phyloP scores from a whole-genome alignment of 257 asterid species.

The Knoxia roxburghii region DNA sequence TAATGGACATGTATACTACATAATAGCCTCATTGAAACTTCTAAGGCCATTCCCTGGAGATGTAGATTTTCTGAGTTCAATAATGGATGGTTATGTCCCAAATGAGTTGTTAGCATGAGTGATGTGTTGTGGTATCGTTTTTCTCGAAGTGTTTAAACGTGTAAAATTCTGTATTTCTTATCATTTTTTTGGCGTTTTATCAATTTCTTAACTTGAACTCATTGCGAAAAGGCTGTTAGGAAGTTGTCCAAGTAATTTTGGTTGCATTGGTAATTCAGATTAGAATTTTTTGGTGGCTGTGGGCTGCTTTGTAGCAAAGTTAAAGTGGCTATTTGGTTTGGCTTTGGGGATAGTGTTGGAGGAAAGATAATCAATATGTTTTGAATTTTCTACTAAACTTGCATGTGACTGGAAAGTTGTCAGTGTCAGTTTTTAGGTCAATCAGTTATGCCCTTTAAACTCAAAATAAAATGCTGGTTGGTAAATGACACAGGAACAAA shows the following conservation, averaged over 20 bases:
- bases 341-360: neutral
- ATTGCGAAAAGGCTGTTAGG: neutral
- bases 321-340: neutral
- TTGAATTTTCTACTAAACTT: neutral
- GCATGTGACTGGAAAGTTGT: neutral
- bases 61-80: too few relatives aligned
- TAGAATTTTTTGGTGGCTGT: neutral
- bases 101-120: neutral
- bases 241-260: neutral
- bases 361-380: neutral
- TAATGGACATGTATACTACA: too few relatives aligned
- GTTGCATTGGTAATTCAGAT: neutral
- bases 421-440: neutral
- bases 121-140: neutral
- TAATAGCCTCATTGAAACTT: neutral
- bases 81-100: neutral
- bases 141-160: neutral
- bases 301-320: neutral
- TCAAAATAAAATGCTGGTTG: too few relatives aligned
- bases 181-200: neutral
- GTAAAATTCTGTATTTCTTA: neutral
- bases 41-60: neutral
- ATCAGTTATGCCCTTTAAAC: neutral
- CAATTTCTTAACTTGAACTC: neutral
- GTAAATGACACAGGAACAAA: neutral